Conservation (phyloP, 164 flowering plant genomes). For the Taxillus chinensis region DNA sequence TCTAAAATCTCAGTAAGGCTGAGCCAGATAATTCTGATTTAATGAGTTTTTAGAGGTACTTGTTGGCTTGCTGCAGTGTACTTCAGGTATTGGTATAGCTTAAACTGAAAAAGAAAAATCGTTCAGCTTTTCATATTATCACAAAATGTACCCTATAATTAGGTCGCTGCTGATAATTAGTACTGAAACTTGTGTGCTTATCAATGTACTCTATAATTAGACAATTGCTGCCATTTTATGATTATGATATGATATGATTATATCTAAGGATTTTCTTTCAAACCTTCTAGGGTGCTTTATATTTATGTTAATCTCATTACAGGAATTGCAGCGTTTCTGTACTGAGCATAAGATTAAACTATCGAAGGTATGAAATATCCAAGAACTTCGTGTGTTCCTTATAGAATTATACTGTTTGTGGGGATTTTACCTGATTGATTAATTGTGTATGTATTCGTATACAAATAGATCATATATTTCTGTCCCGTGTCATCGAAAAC, state of each 20-base stretch:
- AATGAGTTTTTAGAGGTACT: background rate
- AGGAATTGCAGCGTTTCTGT: slow-evolving; percentile 96
- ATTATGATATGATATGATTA: too few species aligned
- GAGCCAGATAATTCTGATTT: too few species aligned
- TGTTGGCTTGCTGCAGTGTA: background rate
- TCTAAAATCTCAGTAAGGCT: too few species aligned
- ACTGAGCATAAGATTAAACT: slow-evolving; percentile 90
- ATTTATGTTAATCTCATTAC: slow-evolving; percentile 12
- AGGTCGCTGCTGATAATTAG: too few species aligned
- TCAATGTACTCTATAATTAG: too few species aligned
- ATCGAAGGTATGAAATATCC: slow-evolving; percentile 55
- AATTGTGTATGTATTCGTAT: slow-evolving; percentile 4
- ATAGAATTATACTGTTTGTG: background rate
- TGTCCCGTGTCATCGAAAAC: slow-evolving; percentile 97
- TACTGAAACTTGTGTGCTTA: too few species aligned
- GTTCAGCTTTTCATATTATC: too few species aligned
- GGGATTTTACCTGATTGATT: background rate
- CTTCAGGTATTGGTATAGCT: background rate
- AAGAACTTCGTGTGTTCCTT: background rate
- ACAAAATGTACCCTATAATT: too few species aligned
- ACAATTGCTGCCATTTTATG: too few species aligned
- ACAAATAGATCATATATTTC: slow-evolving; percentile 93
- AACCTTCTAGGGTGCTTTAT: background rate
- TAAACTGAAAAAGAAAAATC: too few species aligned
- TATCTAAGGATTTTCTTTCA: too few species aligned